These are phyloP conservation scores for Scheffersomyces titani DNA, from an alignment of 1,139 yeast genomes.

Conservation along the genomic window DNA sequence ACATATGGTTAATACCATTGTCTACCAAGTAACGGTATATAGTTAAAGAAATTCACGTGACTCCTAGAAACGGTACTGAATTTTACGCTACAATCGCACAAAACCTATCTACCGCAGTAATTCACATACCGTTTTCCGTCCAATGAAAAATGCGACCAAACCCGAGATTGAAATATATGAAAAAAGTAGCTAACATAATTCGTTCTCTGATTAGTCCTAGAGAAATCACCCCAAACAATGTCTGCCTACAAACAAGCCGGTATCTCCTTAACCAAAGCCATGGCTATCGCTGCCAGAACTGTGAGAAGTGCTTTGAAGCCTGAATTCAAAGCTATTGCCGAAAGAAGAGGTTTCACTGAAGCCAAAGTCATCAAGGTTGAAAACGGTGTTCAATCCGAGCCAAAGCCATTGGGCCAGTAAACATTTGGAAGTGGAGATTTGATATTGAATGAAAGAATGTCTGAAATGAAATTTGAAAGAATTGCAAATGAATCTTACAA, in stretches of 20 bases:
- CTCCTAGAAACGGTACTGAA: background rate
- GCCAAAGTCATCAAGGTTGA: conserved; percentile 73
- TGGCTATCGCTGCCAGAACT: conserved; percentile 88
- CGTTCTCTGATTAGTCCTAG: background rate
- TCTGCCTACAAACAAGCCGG: conserved; percentile 88
- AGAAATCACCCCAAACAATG: conserved; percentile 34
- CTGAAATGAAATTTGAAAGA: background rate
- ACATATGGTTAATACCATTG: no score
- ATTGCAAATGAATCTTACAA: background rate
- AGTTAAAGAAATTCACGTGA: background rate
- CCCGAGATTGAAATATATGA: conserved; percentile 1
- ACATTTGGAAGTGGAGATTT: background rate
- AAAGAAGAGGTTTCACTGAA: conserved; percentile 75
- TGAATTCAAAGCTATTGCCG: conserved; percentile 75
- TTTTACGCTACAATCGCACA: background rate
- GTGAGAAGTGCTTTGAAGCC: conserved; percentile 89
- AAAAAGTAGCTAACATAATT: conserved; percentile 6
- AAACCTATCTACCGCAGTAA: background rate
- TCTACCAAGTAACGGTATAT: background rate
- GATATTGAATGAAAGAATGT: background rate
- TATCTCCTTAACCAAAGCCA: conserved; percentile 83
- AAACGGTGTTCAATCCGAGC: conserved; percentile 57
- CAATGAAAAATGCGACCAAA: conserved; percentile 6
- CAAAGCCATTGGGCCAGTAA: conserved; percentile 33
- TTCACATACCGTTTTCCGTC: background rate